These are phyloP conservation scores for Rutstroemia sydowiana DNA, from an alignment of 2,329 filamentous ascomycete species.

Conservation along the genomic window DNA sequence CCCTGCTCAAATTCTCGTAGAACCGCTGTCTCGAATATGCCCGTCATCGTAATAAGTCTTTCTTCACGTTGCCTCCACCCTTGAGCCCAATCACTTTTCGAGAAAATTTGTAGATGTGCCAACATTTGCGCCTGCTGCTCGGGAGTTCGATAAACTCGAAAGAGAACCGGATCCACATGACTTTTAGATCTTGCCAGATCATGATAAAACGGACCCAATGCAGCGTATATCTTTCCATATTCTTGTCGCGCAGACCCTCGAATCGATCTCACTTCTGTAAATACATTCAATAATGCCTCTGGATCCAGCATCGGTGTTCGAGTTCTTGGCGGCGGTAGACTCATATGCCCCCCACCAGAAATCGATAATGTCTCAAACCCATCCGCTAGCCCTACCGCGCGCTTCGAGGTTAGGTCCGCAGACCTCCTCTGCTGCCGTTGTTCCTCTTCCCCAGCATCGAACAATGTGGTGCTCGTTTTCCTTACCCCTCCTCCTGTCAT, in stretches of 20 bases:
- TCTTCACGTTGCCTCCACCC: conserved; percentile 66
- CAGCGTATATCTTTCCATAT: conserved; percentile 85
- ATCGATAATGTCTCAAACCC: conserved; percentile 76
- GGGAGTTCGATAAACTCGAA: conserved; percentile 79
- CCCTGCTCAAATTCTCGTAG: conserved; percentile 88
- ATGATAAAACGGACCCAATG: conserved; percentile 79
- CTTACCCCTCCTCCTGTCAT: conserved; percentile 13
- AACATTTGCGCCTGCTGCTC: conserved; percentile 88
- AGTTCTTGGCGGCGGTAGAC: conserved; percentile 18
- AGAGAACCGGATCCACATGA: conserved; percentile 75
- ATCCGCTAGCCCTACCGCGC: conserved; percentile 43
- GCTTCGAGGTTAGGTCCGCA: conserved; percentile 23
- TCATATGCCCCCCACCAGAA: conserved; percentile 31
- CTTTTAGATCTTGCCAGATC: conserved; percentile 67
- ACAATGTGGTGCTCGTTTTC: conserved; percentile 53
- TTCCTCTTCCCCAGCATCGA: conserved; percentile 66
- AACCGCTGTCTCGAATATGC: conserved; percentile 84
- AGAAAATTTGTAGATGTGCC: conserved; percentile 69
- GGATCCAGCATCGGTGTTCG: conserved; percentile 46
- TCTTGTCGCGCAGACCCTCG: conserved; percentile 81
- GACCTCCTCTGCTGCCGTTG: conserved; percentile 44
- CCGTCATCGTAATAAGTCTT: conserved; percentile 65
- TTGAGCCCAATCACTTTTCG: conserved; percentile 70
- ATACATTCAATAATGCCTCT: conserved; percentile 57
- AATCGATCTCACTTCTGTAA: conserved; percentile 67